Percentiles rank a stretch among this genome's conserved stretches.
phyloP scores from a whole-genome alignment of 257 asterid species.

The Euphrasia confusa region DNA sequence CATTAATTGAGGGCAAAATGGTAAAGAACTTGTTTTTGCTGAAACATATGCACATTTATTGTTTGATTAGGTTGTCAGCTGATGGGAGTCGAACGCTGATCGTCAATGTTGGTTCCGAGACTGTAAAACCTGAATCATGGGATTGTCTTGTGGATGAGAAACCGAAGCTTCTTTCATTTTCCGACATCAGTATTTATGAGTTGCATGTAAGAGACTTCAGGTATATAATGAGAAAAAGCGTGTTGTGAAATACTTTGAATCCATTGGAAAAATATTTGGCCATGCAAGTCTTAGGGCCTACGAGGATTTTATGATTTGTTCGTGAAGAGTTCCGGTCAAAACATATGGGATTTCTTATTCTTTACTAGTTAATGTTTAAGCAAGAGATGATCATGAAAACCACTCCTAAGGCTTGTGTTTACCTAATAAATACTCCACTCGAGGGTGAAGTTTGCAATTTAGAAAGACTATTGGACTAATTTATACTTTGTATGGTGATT shows the following conservation, averaged over 20 bases:
- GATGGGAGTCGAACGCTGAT: slow-evolving; percentile 65
- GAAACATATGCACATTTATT: slow-evolving; percentile 19
- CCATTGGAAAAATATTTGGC: background rate
- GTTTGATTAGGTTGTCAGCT: slow-evolving; percentile 66
- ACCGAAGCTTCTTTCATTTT: slow-evolving; percentile 58
- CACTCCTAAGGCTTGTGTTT: background rate
- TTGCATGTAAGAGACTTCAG: slow-evolving; percentile 97
- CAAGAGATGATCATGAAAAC: background rate
- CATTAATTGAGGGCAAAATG: slow-evolving; percentile 6
- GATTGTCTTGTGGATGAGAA: slow-evolving; percentile 67
- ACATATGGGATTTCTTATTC: background rate
- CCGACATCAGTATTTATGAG: slow-evolving; percentile 88
- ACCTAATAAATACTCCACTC: too few species aligned
- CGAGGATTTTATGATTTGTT: too few species aligned
- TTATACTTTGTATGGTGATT: too few species aligned
- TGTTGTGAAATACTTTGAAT: too few species aligned
- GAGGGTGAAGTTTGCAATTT: too few species aligned
- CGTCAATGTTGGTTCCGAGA: slow-evolving; percentile 67
- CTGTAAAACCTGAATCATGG: slow-evolving; percentile 87
- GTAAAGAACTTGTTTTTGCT: slow-evolving; percentile 16
- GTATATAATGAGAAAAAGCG: slow-evolving; percentile 32
- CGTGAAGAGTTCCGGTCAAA: background rate
- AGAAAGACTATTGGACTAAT: too few species aligned
- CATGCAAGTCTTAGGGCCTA: slow-evolving; percentile 7
- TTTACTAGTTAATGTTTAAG: background rate